Conservation (phyloP, 805 yeast genomes). For the Candida krabiensis region DNA sequence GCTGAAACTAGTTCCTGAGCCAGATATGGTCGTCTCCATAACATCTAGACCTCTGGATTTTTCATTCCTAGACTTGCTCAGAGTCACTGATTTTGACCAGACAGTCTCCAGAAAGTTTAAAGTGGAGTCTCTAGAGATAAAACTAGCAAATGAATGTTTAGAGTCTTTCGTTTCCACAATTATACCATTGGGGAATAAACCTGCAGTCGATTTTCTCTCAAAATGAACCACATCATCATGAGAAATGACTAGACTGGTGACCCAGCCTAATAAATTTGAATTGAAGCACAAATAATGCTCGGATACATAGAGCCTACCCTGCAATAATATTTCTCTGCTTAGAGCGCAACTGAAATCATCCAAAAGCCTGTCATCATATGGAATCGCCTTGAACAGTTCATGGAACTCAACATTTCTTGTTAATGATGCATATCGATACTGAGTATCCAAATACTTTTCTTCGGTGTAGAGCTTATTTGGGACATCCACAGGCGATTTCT, state of each 20-base stretch:
- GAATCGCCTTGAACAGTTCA: conserved; percentile 63
- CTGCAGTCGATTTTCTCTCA: conserved; percentile 85
- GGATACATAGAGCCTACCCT: conserved; percentile 83
- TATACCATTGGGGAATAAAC: conserved; percentile 89
- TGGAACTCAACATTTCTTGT: conserved; percentile 77
- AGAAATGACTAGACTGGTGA: conserved; percentile 73
- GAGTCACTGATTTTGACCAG: conserved; percentile 55
- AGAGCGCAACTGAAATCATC: conserved; percentile 92
- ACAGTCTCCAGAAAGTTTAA: conserved; percentile 65
- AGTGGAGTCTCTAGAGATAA: conserved; percentile 77
- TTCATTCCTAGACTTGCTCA: conserved; percentile 29
- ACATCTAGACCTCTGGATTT: conserved; percentile 25
- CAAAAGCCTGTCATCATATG: conserved; percentile 66
- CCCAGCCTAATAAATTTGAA: conserved; percentile 88
- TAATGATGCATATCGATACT: conserved; percentile 61
- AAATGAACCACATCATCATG: conserved; percentile 67
- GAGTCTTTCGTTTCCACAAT: conserved; percentile 61
- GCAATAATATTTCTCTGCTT: conserved; percentile 80
- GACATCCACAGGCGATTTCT: conserved; percentile 15
- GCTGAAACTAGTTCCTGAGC: conserved; percentile 13
- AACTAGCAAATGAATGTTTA: conserved; percentile 82
- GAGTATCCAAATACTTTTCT: conserved; percentile 57
- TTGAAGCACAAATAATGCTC: conserved; percentile 81
- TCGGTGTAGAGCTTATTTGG: conserved; percentile 53
- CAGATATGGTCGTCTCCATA: conserved; percentile 15